Conservation (phyloP, 805 yeast species). For the Suhomyces canberraensis region DNA sequence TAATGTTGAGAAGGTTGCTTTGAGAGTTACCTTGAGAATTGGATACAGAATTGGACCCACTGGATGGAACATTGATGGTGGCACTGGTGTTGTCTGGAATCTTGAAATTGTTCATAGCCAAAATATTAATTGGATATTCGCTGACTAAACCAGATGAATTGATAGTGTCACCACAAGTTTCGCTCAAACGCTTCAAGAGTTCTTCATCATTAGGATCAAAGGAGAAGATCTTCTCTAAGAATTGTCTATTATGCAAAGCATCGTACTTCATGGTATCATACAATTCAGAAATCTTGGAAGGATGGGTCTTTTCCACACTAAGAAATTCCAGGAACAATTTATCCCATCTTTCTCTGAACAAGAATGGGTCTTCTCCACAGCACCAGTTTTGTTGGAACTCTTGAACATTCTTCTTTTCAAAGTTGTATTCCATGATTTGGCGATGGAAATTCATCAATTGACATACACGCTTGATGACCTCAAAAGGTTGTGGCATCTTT, state of each 20-base stretch:
- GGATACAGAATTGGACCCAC: slow-evolving; percentile 11
- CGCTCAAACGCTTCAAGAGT: slow-evolving; percentile 33
- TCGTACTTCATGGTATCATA: slow-evolving; percentile 99
- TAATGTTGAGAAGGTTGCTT: slow-evolving; percentile 17
- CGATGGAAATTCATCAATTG: slow-evolving; percentile 93
- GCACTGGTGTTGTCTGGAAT: slow-evolving; percentile 41
- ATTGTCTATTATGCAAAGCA: slow-evolving; percentile 91
- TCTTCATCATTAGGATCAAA: slow-evolving; percentile 48
- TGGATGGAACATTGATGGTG: slow-evolving; percentile 15
- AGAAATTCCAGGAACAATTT: slow-evolving; percentile 89
- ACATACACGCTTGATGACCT: slow-evolving; percentile 89
- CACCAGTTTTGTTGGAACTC: slow-evolving; percentile 85
- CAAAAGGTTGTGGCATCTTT: slow-evolving; percentile 95
- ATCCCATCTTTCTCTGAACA: slow-evolving; percentile 96
- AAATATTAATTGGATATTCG: slow-evolving; percentile 68
- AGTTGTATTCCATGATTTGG: slow-evolving; percentile 78
- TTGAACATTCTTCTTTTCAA: slow-evolving; percentile 60
- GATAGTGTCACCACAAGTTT: slow-evolving; percentile 40
- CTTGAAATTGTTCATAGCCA: slow-evolving; percentile 75
- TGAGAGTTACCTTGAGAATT: slow-evolving; percentile 5
- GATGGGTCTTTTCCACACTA: slow-evolving; percentile 93
- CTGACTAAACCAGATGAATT: slow-evolving; percentile 57
- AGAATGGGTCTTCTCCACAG: slow-evolving; percentile 88
- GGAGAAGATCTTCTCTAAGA: slow-evolving; percentile 77
- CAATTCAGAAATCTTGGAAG: slow-evolving; percentile 91